phyloP scores from a whole-genome alignment of 169 alveolate species.

The Theileria equi region DNA sequence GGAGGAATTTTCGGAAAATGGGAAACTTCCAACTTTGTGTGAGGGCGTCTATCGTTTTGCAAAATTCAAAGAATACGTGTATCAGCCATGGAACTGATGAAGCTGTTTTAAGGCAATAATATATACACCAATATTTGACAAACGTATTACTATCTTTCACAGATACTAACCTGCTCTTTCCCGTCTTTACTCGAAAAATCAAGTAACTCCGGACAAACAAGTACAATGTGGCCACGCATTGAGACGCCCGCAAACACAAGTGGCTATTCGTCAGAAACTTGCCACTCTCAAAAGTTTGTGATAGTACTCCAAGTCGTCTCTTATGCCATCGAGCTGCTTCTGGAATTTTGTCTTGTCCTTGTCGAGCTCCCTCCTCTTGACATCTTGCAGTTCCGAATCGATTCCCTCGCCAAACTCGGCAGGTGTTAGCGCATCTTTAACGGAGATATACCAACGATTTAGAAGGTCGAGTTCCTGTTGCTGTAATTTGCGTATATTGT shows the following conservation, averaged over 20 bases:
- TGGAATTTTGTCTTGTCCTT: slow-evolving; percentile 43
- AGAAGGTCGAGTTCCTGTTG: slow-evolving; percentile 38
- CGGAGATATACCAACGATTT: slow-evolving; percentile 51
- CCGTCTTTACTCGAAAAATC: background rate
- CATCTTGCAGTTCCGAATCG: slow-evolving; percentile 35
- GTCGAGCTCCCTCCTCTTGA: slow-evolving; percentile 23
- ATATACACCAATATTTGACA: too few relatives aligned
- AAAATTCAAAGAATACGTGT: too few relatives aligned
- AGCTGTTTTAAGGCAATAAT: too few relatives aligned
- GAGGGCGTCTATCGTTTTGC: too few relatives aligned
- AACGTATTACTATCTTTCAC: background rate
- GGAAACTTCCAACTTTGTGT: too few relatives aligned
- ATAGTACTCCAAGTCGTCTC: slow-evolving; percentile 40
- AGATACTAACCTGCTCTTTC: background rate
- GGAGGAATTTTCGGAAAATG: too few relatives aligned
- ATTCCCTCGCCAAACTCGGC: background rate
- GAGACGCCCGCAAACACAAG: background rate
- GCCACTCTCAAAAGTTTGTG: slow-evolving; percentile 33
- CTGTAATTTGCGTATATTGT: slow-evolving; percentile 14
- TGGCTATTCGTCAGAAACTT: background rate
- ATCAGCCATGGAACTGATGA: too few relatives aligned
- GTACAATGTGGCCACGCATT: too few relatives aligned
- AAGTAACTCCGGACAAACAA: background rate
- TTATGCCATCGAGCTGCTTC: slow-evolving; percentile 15
- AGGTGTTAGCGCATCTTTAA: slow-evolving; percentile 11